Evolutionary conservation across 2,329 filamentous ascomycete genomes (phyloP), one percentile per base, ranked within the genome.

Genomic region (Hysterium pulicare): DNA sequence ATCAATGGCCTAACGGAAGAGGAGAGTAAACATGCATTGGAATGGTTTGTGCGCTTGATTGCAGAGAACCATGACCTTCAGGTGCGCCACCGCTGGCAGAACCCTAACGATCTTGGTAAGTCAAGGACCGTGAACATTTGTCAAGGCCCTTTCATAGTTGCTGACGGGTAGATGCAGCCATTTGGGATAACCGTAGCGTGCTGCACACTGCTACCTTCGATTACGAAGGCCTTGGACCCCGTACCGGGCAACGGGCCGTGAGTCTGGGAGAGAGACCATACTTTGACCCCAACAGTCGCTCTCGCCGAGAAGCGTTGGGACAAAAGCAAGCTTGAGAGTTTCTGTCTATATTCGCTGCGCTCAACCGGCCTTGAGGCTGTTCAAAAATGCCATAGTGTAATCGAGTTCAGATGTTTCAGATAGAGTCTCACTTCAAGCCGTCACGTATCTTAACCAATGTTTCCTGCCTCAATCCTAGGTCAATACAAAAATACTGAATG

Each of bases 111-210:
- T 53, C 62, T 74, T 41, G 68, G 66, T 64, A 49, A 55, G 64
- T 40, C 16, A n/a, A n/a, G n/a, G n/a, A n/a, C n/a, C n/a, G n/a
- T n/a, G n/a, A n/a, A n/a, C n/a, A n/a, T n/a, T n/a, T n/a, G n/a
- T n/a, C n/a, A n/a, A n/a, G n/a, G n/a, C n/a, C n/a, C n/a, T n/a
- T n/a, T n/a, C n/a, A n/a, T n/a, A n/a, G n/a, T n/a, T n/a, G n/a
- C n/a, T n/a, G n/a, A n/a, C n/a, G n/a, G n/a, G n/a, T 28, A 28
- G 13, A 7, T 28, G 13, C 13, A 37, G 73, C 78, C 2, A 79
- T 84, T 46, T 84, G 81, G 81, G 81, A 84, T 54, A 84, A 84
- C 46, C 65, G 77, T 7, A 73, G 71, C 37, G 70, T 69, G 0
- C 78, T 76, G 49, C 78, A 81, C 47, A 72, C 73, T 30, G 78